Base-by-base conservation (phyloP, 1,284 basidiomycete species). In the Sporisorium scitamineum region DNA sequence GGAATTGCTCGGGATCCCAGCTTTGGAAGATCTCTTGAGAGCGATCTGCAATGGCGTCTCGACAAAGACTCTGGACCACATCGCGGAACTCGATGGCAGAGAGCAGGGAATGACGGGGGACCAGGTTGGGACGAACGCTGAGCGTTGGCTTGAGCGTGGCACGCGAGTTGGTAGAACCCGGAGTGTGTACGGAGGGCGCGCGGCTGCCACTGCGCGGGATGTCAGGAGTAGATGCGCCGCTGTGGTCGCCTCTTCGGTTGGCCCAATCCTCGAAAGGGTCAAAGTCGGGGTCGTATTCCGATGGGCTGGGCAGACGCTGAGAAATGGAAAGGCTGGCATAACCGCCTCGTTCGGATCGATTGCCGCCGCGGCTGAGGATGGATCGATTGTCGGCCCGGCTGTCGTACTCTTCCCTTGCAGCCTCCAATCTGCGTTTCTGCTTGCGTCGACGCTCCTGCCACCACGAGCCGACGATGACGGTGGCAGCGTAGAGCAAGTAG, bases 21-120 rank as follows among this genome's bases (percentile, higher is more conserved):
- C 76, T 79, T 39, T 76, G 70, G 54, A 78, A 80, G 44, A 80
- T 70, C 57, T 80, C 80, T 37, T 79, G 56, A 42, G 74, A 78
- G 26, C 78, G 65, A 51, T 80, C 80, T 13, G 73, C 61, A 7
- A 53, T 50, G 18, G 75, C 84, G 31, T 88, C 87, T 18, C 89
- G 88, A 62, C 91, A 89, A 10, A 98, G 88, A 0, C 92, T 92
- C 18, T 92, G 89, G 16, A 97, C 92, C 16, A 97, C 92, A 68
- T 95, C 92, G 29, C 94, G 89, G 86, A 97, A 97, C 85, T 97
- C 95, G 57, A 98, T 90, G 0, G 95, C 95, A 10, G 95, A 93
- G 3, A 97, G 90, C 1, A 98, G 89, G 7, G 94, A 96, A 60
- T 82, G 80, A 5, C 79, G 53, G 4, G 85, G 79, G 3, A 78